Base-by-base conservation (phyloP, 1,139 yeast species). In the Insectozyma bohioensis region DNA sequence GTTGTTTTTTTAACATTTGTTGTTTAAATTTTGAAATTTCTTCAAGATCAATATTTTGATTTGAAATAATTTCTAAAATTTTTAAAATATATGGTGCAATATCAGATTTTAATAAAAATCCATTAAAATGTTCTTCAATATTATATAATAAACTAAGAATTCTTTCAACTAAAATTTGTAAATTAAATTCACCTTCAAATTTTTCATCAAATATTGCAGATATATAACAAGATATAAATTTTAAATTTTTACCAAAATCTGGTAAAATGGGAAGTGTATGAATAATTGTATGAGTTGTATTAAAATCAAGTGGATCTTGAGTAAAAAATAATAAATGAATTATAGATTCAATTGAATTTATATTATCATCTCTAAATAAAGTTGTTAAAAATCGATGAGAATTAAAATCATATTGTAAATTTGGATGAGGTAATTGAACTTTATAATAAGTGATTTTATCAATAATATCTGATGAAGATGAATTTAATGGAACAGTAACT, bases 291-390 rank as follows among this genome's bases (percentile, higher is more conserved):
- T 52, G 51, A 4, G 74, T 64, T 23, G 67, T 53, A 4, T 36
- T 36, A 4, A 39, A 23, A 28, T 42, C 46, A 1, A 34, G 29
- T 6, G 42, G 33, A 33, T 55, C 53, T 19, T 48, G 39, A 22
- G 51, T 48, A 56, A 85, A 85, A 6, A 86, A 56, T 20, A 85
- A 63, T 8, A 85, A 76, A 54, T 87, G 96, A 40, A 88, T 73
- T 26, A 87, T 66, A 25, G 88, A 74, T 52, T 86, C 95, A 12
- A 78, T 54, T 1, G 86, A 54, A 38, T 46, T 47, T 3, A 40
- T 45, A 4, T 41, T 34, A 18, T 29, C 28, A 13, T 30, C 27
- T n/a, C 30, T 24, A 20, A 39, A 36, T n/a, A 39, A 28, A 9
- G 23, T 29, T 8, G 33, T 23, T 4, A 17, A 13, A 31, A 59